These are phyloP conservation scores for Porodaedalea pini DNA, from an alignment of 1,284 basidiomycete species.

Conservation along the genomic window DNA sequence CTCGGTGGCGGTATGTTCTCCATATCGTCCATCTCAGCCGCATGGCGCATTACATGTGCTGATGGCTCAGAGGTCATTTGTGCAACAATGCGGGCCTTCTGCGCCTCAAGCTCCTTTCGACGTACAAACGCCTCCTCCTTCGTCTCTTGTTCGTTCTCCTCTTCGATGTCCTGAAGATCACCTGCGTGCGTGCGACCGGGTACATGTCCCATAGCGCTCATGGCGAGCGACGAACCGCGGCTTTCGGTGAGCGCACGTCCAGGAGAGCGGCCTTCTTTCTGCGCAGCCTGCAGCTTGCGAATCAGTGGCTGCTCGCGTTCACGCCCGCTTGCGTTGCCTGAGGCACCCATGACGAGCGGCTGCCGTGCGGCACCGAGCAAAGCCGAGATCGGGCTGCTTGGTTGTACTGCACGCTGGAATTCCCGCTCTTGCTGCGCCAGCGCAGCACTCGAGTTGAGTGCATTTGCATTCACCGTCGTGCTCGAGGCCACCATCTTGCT, in stretches of 20 bases:
- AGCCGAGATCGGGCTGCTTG: constrained; percentile 91
- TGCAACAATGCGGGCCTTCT: constrained; percentile 86
- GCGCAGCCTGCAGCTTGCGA: constrained; percentile 50
- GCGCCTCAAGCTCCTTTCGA: constrained; percentile 74
- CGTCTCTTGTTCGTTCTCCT: constrained; percentile 46
- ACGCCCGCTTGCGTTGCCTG: constrained; percentile 29
- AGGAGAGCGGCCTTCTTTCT: constrained; percentile 36
- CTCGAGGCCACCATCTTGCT: constrained; percentile 20
- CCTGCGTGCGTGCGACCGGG: constrained; percentile 36
- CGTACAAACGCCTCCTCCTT: constrained; percentile 48
- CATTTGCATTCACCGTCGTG: constrained; percentile 26
- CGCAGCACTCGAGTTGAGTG: constrained; percentile 40
- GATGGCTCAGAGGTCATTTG: constrained; percentile 68
- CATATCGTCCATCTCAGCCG: constrained; percentile 35
- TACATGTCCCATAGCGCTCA: constrained; percentile 16
- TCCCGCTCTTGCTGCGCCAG: constrained; percentile 91
- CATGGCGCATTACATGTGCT: constrained; percentile 22
- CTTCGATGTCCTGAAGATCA: constrained; percentile 47
- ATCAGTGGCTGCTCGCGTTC: constrained; percentile 51
- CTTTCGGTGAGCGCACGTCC: neutral
- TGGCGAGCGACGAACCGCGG: constrained; percentile 9
- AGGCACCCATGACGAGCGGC: constrained; percentile 74
- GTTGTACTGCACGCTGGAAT: constrained; percentile 93
- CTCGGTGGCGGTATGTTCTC: constrained; percentile 41
- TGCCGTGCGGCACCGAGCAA: constrained; percentile 86